Conservation (phyloP, 306 rosid species). For the Vigna trinervia region DNA sequence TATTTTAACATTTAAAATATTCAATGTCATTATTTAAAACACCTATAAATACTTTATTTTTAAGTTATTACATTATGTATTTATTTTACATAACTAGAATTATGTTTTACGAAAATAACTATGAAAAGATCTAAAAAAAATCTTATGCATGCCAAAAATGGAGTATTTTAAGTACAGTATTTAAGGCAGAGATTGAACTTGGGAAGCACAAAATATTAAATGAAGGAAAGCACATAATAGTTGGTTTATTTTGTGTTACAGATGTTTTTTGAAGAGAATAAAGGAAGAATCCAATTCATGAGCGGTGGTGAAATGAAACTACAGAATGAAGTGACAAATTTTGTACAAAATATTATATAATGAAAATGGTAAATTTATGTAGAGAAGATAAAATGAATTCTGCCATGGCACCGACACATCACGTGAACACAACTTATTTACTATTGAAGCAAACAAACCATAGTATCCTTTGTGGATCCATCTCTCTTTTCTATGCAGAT, state of each 20-base stretch:
- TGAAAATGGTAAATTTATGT: neutral
- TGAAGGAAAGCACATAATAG: neutral
- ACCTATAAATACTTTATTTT: no score
- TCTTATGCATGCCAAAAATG: no score
- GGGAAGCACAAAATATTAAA: neutral
- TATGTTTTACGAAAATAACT: no score
- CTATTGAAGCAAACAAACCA: neutral
- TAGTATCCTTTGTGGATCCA: neutral
- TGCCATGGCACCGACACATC: constrained; percentile 40
- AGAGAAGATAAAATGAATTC: neutral
- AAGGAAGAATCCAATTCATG: neutral
- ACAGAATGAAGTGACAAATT: neutral
- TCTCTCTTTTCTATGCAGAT: neutral
- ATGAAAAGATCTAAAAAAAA: no score
- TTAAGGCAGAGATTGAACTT: neutral
- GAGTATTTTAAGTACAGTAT: no score
- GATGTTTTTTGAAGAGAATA: neutral
- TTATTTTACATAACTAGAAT: no score
- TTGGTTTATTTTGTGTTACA: neutral
- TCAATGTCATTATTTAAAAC: no score
- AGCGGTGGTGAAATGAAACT: neutral
- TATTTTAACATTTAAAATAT: no score
- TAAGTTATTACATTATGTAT: no score
- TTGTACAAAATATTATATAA: neutral
- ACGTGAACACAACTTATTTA: constrained; percentile 16